phyloP scores from a whole-genome alignment of 176 grass and related monocot species.

The Triticum timopheevii region DNA sequence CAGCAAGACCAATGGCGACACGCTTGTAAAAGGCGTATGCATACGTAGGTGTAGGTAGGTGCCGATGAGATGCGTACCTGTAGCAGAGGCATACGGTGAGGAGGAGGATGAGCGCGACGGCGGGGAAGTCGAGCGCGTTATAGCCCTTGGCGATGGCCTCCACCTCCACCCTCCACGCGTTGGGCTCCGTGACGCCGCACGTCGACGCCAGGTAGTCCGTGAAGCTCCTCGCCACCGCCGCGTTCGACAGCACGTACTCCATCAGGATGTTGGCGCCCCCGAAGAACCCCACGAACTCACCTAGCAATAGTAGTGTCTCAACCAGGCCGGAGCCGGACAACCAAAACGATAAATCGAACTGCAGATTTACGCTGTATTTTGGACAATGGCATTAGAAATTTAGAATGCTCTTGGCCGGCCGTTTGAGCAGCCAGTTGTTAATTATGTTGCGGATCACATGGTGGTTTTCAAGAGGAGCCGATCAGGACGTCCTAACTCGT shows the following conservation, averaged over 20 bases:
- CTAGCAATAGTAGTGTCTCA: conserved; percentile 16
- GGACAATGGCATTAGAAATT: background rate
- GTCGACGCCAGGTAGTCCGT: conserved; percentile 88
- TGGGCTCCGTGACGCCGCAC: conserved; percentile 58
- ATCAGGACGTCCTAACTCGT: background rate
- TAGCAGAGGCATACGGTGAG: conserved; percentile 79
- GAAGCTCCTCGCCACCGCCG: conserved; percentile 93
- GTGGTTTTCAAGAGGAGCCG: background rate
- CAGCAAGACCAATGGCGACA: no score
- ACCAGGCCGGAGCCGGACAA: background rate
- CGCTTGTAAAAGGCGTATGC: no score
- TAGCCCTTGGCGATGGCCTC: conserved; percentile 64
- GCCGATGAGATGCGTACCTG: conserved; percentile 44
- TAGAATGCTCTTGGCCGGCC: background rate
- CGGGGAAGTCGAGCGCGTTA: conserved; percentile 77
- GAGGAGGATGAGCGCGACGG: conserved; percentile 70
- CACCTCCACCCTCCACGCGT: conserved; percentile 75
- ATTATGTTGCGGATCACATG: background rate
- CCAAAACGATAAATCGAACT: background rate
- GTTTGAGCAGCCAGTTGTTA: background rate
- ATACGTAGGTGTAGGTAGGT: no score
- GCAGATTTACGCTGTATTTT: background rate
- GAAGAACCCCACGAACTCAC: conserved; percentile 94
- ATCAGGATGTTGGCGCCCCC: conserved; percentile 92
- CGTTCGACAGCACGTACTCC: conserved; percentile 99